These are phyloP conservation scores for Dentipellis fragilis DNA, from an alignment of 768 basidiomycete genomes.

Conservation along the genomic window DNA sequence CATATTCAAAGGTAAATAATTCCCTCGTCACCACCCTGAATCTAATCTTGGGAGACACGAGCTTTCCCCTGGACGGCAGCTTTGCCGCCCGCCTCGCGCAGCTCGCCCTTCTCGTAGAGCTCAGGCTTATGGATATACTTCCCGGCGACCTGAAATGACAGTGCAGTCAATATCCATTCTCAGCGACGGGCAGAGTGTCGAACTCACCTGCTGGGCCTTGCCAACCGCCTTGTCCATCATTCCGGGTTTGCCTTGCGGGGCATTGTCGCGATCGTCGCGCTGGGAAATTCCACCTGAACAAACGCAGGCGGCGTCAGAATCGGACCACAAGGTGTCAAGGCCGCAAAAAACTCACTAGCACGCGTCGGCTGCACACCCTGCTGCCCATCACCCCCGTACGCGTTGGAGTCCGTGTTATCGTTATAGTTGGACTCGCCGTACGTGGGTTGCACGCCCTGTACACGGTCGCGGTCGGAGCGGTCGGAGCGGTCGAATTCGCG, in stretches of 20 bases:
- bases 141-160: conserved; percentile 31
- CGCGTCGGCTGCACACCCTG: background rate
- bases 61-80: conserved; percentile 31
- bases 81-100: conserved; percentile 45
- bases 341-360: conserved; percentile 20
- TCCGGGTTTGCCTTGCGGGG: conserved; percentile 31
- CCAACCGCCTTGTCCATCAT: conserved; percentile 46
- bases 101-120: conserved; percentile 45
- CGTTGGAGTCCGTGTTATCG: background rate
- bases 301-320: too few relatives aligned
- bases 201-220: conserved; percentile 44
- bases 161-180: background rate
- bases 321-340: conserved; percentile 9
- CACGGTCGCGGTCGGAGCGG: background rate
- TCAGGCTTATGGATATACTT: conserved; percentile 38
- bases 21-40: background rate
- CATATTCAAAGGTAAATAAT: too few relatives aligned
- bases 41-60: conserved; percentile 32
- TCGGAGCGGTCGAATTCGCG: background rate
- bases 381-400: too few relatives aligned
- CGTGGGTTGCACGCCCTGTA: background rate
- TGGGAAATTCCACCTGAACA: too few relatives aligned
- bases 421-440: background rate
- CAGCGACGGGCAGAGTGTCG: background rate
- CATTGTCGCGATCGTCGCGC: conserved; percentile 17